Evolutionary conservation across 2,329 filamentous ascomycete species (phyloP), one percentile per base, ranked within the genome.

Genomic region (Knufia fluminis): DNA sequence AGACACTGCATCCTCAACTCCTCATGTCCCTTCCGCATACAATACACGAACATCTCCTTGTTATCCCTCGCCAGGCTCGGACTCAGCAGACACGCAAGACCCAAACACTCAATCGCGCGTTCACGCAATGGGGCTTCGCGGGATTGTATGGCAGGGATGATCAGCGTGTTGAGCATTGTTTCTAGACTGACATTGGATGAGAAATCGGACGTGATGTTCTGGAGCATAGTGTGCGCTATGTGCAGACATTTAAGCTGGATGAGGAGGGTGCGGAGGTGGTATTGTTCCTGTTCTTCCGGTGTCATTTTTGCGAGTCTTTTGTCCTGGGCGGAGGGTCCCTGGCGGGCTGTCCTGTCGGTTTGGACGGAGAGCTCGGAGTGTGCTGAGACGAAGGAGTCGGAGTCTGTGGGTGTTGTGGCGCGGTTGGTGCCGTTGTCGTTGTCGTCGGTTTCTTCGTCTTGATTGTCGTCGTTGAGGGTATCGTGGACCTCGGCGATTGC

Each of bases 171-270:
- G 44, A 98, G 75, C 85, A 97, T 96, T n/a, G 86, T 86, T 3
- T 94, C 87, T n/a, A 97, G 71, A 62, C 94, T 85, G 50, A 85
- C 82, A 64, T 95, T 95, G 58, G 90, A 79, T 67, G 96, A 89
- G 32, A 97, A 73, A 61, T 86, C 86, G 53, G 88, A 87, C 47
- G 86, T 78, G 8, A 98, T 87, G 62, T 97, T 95, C 63, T 94
- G 83, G 46, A 98, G 77, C 86, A 97, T 95, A 73, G 89, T 97
- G 66, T 96, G 88, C 22, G 94, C 90, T 58, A 98, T 96, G 63
- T 96, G 86, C 54, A 98, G 76, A 66, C 92, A 97, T 70, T 97
- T 97, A 80, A 96, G 90, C 72, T 97, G 97, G 65, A 97, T 85
- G 72, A 96, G 82, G 62, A 96, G 92, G 68, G 96, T 89, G 57